Percentiles rank a stretch among this genome's conserved stretches.
These are phyloP conservation scores for Tremella fuciformis DNA, from an alignment of 768 basidiomycete species.

Conservation along the genomic window DNA sequence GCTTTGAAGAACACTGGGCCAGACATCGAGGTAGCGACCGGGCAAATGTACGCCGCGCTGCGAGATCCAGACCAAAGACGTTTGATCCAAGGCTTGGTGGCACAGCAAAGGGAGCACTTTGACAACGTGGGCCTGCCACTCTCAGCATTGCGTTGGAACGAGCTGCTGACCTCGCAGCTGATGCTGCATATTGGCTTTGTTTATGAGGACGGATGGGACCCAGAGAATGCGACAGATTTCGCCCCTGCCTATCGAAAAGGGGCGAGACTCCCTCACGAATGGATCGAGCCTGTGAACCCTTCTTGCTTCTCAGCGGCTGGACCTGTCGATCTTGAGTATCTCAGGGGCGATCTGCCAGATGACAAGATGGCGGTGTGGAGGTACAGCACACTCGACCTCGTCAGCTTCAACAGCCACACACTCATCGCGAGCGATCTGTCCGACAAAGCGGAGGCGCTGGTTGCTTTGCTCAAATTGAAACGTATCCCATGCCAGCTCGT, in stretches of 20 bases:
- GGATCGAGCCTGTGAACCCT: not conserved
- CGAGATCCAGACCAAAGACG: slow-evolving; percentile 6
- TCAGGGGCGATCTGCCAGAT: slow-evolving; percentile 1
- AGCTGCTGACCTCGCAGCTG: not conserved
- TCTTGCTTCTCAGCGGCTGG: not conserved
- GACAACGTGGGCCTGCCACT: slow-evolving; percentile 7
- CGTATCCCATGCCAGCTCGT: too few relatives aligned
- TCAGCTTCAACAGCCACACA: not conserved
- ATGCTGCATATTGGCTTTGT: slow-evolving; percentile 17
- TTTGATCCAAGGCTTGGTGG: slow-evolving; percentile 9
- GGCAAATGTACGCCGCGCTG: slow-evolving; percentile 10
- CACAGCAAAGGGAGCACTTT: slow-evolving; percentile 13
- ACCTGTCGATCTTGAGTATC: slow-evolving; percentile 13
- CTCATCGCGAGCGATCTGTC: not conserved
- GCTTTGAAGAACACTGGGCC: slow-evolving; percentile 14
- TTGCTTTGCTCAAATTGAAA: too few relatives aligned
- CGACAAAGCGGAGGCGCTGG: not conserved
- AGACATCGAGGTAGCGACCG: slow-evolving; percentile 5
- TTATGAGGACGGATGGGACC: slow-evolving; percentile 11
- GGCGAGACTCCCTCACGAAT: slow-evolving; percentile 12
- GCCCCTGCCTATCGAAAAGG: slow-evolving; percentile 13
- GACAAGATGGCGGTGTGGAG: not conserved
- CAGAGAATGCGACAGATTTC: slow-evolving; percentile 10
- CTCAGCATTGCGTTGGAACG: not conserved
- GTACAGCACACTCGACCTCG: slow-evolving; percentile 15